phyloP scores from a whole-genome alignment of 768 basidiomycete genomes.

The Suillus alpinus region DNA sequence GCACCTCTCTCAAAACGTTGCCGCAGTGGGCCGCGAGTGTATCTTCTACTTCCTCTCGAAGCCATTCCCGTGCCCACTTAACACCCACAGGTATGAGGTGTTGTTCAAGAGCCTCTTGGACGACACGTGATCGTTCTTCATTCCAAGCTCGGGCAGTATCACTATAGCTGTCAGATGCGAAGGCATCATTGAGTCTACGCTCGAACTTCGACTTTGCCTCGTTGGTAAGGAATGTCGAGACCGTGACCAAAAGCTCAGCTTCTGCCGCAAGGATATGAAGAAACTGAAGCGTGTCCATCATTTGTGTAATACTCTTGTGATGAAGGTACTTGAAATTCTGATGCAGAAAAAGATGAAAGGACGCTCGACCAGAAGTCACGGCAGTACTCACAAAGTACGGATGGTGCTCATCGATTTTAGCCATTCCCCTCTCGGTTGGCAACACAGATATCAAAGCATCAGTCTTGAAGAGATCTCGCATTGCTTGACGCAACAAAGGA shows the following conservation, averaged over 20 bases:
- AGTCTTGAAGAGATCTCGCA: conserved; percentile 71
- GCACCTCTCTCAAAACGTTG: conserved; percentile 65
- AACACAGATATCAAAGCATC: conserved; percentile 75
- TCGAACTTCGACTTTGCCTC: conserved; percentile 67
- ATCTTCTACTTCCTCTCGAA: conserved; percentile 91
- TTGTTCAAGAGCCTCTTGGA: conserved; percentile 75
- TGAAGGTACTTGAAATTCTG: conserved; percentile 95
- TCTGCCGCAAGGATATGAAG: conserved; percentile 90
- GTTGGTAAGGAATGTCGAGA: conserved; percentile 64
- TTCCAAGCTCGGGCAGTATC: conserved; percentile 92
- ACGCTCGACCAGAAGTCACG: not conserved
- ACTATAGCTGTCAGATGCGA: conserved; percentile 80
- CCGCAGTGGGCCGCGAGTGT: conserved; percentile 67
- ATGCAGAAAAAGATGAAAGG: not conserved
- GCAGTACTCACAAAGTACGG: conserved; percentile 59
- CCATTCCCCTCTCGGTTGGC: conserved; percentile 84
- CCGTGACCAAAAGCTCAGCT: conserved; percentile 78
- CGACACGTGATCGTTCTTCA: conserved; percentile 71
- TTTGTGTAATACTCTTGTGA: conserved; percentile 69
- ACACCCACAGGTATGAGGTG: conserved; percentile 80
- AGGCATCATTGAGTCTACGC: conserved; percentile 73
- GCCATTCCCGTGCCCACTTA: conserved; percentile 88
- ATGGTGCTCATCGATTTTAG: conserved; percentile 74
- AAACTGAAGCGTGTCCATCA: conserved; percentile 77
- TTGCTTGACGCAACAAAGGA: conserved; percentile 76